A percentile compares a stretch with the other conserved stretches of the same genome.
These are phyloP conservation scores for Erodium trifolium DNA, from an alignment of 441 rosid species.

Conservation along the genomic window DNA sequence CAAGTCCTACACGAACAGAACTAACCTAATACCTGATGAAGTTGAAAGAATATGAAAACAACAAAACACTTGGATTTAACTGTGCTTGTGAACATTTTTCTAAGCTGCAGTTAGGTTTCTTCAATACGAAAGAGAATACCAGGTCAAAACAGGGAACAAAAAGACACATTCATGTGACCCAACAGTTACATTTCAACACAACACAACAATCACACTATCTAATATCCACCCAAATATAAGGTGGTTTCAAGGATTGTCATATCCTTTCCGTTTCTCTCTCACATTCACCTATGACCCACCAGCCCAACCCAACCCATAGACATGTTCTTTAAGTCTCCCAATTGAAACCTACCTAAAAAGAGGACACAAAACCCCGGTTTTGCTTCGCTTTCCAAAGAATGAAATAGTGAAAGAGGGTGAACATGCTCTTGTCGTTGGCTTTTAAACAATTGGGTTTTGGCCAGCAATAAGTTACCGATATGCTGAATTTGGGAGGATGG, in stretches of 20 bases:
- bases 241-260: neutral
- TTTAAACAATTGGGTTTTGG: slow-evolving; percentile 12
- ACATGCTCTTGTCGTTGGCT: neutral
- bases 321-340: neutral
- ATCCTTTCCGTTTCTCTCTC: neutral
- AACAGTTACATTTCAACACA: slow-evolving; percentile 5
- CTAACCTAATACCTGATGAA: neutral
- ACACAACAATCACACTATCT: slow-evolving; percentile 8
- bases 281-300: slow-evolving; percentile 15
- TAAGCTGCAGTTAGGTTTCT: neutral
- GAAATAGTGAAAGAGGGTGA: neutral
- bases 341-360: neutral
- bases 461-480: neutral
- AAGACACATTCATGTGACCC: slow-evolving; percentile 5
- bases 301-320: no score
- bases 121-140: neutral
- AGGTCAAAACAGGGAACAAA: neutral
- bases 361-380: neutral
- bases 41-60: neutral
- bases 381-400: neutral
- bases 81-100: neutral
- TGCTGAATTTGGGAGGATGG: neutral
- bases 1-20: slow-evolving; percentile 1
- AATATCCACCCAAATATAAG: neutral
- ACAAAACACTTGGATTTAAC: neutral